Evolutionary conservation across 192 early-diverging fungal species (phyloP), one percentile per base, ranked within the genome.

Genomic region (Chytriomyces hyalinus): DNA sequence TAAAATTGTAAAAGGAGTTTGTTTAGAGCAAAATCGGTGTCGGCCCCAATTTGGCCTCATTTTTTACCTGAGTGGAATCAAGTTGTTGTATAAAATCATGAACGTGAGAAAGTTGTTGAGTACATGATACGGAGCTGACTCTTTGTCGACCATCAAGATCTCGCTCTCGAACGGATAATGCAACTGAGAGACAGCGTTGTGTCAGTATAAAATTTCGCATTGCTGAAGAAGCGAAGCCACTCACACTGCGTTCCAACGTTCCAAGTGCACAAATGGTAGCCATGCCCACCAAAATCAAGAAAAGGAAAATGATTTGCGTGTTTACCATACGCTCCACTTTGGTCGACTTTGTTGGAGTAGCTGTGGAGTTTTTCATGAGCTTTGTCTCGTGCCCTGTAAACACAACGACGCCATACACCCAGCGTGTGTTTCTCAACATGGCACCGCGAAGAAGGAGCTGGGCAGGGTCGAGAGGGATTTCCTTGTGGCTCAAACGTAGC

Each of bases 381-480:
- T 99, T 99, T 11, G 96, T 94, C 73, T 99, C 97, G 80, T 98
- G 96, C 57, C 97, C 97, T 5, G 97, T 99, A 76, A 97, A 97
- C 15, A 99, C 86, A 6, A 93, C 95, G n/a, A 96, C 81, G 20
- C 91, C 96, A 78, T 97, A 99, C 63, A 95, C 86, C 96, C 96
- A 99, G 63, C 86, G 80, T 7, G 97, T 99, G 82, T 99, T 99
- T 60, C 96, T 91, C 70, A 98, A 80, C 83, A 94, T 92, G 11
- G 96, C 95, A 8, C 97, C 97, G 70, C 97, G 86, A 44, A 99
- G 86, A 47, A 99, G 90, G n/a, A 99, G 81, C 83, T 97, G 95
- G 24, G 90, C 93, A 4, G 97, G 98, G 69, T 96, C 94, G 36
- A 99, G 78, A 15, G 98, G 87, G 57, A 93, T 61, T 78, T 96